These are phyloP conservation scores for Globisporangium carolinianum DNA, from an alignment of 352 stramenopile genomes.

Conservation along the genomic window DNA sequence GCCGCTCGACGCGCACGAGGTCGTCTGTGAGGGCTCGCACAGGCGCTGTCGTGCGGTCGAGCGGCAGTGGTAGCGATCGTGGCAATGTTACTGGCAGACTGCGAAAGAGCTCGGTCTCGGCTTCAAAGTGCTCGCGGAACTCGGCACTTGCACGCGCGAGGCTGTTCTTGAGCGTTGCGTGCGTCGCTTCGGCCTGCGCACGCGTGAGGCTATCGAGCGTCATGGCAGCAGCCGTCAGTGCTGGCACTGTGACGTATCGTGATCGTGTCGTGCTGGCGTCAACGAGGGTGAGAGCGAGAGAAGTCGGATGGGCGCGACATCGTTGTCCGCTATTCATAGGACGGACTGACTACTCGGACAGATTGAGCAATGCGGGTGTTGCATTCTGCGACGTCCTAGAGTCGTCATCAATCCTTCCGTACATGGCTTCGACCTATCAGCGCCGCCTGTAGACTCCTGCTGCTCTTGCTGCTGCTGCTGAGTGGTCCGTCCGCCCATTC, in stretches of 20 bases:
- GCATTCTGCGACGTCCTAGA: not conserved
- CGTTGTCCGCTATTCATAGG: no score
- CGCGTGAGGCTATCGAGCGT: conserved; percentile 65
- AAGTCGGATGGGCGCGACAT: not conserved
- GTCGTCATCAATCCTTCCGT: no score
- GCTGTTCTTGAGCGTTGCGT: conserved; percentile 52
- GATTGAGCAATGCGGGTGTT: no score
- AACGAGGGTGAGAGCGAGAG: not conserved
- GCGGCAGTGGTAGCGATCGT: not conserved
- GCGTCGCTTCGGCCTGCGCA: conserved; percentile 41
- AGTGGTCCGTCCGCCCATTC: not conserved
- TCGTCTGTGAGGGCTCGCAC: conserved; percentile 21
- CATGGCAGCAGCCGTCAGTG: conserved; percentile 18
- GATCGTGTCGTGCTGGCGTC: not conserved
- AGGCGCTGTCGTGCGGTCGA: not conserved
- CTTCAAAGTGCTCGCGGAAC: conserved; percentile 40
- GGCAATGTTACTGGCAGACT: conserved; percentile 13
- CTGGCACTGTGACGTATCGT: not conserved
- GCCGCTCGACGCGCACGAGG: conserved; percentile 42
- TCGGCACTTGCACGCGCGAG: conserved; percentile 32
- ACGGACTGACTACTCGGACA: no score
- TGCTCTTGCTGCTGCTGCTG: no score
- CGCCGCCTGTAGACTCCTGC: no score
- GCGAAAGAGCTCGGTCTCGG: conserved; percentile 45
- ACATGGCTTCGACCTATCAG: no score